Percentiles rank a stretch among this genome's conserved stretches.
These are phyloP conservation scores for Fusarium floridanum DNA, from an alignment of 2,329 filamentous ascomycete species.

Conservation along the genomic window DNA sequence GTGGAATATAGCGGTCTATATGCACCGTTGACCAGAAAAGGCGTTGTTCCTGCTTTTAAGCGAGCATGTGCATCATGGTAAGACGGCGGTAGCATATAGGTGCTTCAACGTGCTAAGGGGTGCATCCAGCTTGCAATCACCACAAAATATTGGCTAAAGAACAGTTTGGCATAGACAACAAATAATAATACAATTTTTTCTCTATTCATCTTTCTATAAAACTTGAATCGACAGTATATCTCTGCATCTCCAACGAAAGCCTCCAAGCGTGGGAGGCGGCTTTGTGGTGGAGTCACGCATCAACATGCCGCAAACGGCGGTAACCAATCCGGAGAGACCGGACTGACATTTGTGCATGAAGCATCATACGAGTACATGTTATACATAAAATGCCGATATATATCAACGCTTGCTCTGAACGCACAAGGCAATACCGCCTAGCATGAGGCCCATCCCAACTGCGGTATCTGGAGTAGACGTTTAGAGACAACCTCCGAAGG, in stretches of 20 bases:
- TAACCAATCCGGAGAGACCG: constrained; percentile 39
- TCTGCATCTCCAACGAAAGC: background rate
- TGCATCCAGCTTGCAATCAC: background rate
- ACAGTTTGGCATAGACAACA: background rate
- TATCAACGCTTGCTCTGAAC: constrained; percentile 73
- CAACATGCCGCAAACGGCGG: constrained; percentile 14
- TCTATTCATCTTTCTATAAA: background rate
- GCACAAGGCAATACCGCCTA: constrained; percentile 85
- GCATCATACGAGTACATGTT: constrained; percentile 17
- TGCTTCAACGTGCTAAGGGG: background rate
- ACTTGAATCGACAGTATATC: background rate
- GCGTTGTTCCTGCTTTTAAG: background rate
- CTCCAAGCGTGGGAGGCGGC: background rate
- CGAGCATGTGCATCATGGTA: background rate
- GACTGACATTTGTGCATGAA: constrained; percentile 18
- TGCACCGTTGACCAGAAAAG: background rate
- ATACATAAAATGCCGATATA: constrained; percentile 5
- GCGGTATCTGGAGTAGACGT: constrained; percentile 73
- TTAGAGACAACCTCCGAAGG: background rate
- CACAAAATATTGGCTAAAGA: background rate
- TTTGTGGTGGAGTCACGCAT: constrained; percentile 40
- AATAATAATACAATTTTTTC: background rate
- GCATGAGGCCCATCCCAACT: constrained; percentile 83
- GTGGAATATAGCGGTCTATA: background rate
- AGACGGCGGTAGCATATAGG: background rate